These are phyloP conservation scores for Jimgerdemannia lactiflua DNA, from an alignment of 192 early-diverging fungal genomes.

Conservation along the genomic window DNA sequence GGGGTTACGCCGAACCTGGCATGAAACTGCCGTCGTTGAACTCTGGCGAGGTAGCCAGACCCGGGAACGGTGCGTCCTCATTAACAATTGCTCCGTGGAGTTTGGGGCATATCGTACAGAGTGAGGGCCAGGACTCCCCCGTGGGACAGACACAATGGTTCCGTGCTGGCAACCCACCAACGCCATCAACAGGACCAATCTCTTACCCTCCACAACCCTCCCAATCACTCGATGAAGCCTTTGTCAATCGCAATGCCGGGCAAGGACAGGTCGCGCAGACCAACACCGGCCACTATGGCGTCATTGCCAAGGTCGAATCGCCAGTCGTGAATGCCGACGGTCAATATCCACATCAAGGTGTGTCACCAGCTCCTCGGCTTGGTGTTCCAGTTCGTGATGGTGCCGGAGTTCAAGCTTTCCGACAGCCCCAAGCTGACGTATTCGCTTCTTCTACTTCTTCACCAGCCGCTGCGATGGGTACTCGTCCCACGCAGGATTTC, in stretches of 20 bases:
- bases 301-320: neutral
- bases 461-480: neutral
- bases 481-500: neutral
- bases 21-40: slow-evolving; percentile 4
- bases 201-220: neutral
- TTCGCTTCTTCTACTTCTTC: neutral
- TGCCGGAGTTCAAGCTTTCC: neutral
- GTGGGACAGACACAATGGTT: slow-evolving; percentile 1
- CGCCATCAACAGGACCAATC: neutral
- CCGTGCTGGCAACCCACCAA: slow-evolving; percentile 1
- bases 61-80: neutral
- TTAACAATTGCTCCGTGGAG: slow-evolving; percentile 1
- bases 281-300: neutral
- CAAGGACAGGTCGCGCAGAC: neutral
- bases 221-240: neutral
- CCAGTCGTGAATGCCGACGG: neutral
- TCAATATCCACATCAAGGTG: neutral
- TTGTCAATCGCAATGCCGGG: neutral
- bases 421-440: neutral
- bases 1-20: neutral
- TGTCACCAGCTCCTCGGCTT: neutral
- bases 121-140: neutral
- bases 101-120: neutral
- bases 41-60: neutral
- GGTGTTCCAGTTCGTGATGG: neutral